Percentiles rank a stretch among this genome's conserved stretches.
Conservation (phyloP, 2,329 filamentous ascomycete species). For the Fusarium verticillioides region DNA sequence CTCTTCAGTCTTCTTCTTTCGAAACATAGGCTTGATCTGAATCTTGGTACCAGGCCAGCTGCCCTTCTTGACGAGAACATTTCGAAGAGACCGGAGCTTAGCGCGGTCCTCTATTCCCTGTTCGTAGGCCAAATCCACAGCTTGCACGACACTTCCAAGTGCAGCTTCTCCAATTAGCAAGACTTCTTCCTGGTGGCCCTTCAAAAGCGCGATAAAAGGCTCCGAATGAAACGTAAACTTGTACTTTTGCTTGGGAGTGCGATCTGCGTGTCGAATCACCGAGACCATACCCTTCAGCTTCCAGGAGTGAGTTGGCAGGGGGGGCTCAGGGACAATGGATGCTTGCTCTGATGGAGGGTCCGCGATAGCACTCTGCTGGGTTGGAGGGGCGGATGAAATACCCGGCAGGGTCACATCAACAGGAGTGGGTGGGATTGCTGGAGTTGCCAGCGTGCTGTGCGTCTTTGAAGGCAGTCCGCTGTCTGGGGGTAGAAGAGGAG, state of each 20-base stretch:
- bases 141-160: conserved; percentile 86
- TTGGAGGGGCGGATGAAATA: conserved; percentile 46
- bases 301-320: conserved; percentile 91
- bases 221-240: conserved; percentile 99
- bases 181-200: conserved; percentile 96
- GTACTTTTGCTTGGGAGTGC: conserved; percentile 98
- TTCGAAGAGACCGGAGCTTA: conserved; percentile 87
- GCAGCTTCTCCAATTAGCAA: conserved; percentile 92
- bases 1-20: conserved; percentile 81
- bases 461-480: conserved; percentile 47
- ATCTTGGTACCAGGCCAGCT: conserved; percentile 96
- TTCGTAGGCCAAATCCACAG: conserved; percentile 82
- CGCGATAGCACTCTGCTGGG: conserved; percentile 48
- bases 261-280: conserved; percentile 94
- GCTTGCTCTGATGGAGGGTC: conserved; percentile 44
- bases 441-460: conserved; percentile 52
- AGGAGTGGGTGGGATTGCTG: conserved; percentile 49
- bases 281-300: conserved; percentile 98
- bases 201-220: conserved; percentile 93
- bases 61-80: conserved; percentile 91
- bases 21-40: conserved; percentile 99
- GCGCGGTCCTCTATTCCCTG: conserved; percentile 84
- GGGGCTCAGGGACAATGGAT: conserved; percentile 66
- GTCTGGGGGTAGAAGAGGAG: conserved; percentile 48
- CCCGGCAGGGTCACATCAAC: conserved; percentile 45